Conservation (phyloP, 768 basidiomycete species). For the Chiua virens region DNA sequence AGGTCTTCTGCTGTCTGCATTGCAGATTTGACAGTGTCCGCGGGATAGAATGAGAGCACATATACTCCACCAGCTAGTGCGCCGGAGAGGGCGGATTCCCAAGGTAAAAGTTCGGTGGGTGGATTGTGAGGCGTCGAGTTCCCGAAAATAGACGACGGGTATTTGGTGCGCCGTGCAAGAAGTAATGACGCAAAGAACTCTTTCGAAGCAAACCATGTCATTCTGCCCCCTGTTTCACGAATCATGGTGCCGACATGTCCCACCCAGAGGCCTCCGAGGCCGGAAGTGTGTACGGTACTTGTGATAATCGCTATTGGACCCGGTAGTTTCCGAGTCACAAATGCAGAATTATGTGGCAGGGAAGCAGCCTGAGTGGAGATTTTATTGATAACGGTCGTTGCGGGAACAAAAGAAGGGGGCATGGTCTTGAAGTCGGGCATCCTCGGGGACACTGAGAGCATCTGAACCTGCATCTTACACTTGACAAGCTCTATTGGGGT, state of each 20-base stretch:
- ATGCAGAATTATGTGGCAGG: slow-evolving; percentile 9
- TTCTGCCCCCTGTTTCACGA: slow-evolving; percentile 82
- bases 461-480: slow-evolving; percentile 94
- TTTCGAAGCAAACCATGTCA: slow-evolving; percentile 87
- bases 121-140: neutral
- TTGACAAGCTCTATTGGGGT: slow-evolving; percentile 94
- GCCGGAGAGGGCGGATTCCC: slow-evolving; percentile 79
- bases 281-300: slow-evolving; percentile 43
- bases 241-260: slow-evolving; percentile 86
- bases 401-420: slow-evolving; percentile 16
- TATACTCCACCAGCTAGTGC: slow-evolving; percentile 78
- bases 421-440: slow-evolving; percentile 12
- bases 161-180: slow-evolving; percentile 43
- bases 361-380: slow-evolving; percentile 1
- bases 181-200: slow-evolving; percentile 70
- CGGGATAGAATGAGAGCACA: slow-evolving; percentile 84
- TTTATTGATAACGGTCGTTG: neutral
- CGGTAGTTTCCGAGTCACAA: slow-evolving; percentile 32
- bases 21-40: slow-evolving; percentile 86
- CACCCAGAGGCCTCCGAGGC: slow-evolving; percentile 77
- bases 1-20: slow-evolving; percentile 90
- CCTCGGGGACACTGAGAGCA: slow-evolving; percentile 43
- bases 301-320: slow-evolving; percentile 54
- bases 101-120: slow-evolving; percentile 38
- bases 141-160: slow-evolving; percentile 2